These are phyloP conservation scores for Nematocida minor DNA, from an alignment of 371 early-diverging fungal genomes.

Conservation along the genomic window DNA sequence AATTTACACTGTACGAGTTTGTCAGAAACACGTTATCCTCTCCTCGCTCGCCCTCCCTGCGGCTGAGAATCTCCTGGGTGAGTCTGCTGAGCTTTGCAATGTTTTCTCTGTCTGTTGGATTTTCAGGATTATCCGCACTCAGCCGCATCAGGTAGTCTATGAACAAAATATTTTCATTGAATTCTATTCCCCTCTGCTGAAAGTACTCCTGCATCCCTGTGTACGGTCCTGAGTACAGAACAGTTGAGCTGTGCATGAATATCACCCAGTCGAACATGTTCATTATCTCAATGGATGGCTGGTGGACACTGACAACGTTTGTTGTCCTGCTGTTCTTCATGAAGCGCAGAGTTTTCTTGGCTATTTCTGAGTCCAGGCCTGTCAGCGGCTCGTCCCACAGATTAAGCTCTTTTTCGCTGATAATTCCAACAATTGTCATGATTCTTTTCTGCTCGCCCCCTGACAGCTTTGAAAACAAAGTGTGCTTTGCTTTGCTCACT, in stretches of 20 bases:
- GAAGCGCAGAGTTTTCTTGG: slow-evolving; percentile 64
- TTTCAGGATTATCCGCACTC: slow-evolving; percentile 1
- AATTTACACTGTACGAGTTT: background rate
- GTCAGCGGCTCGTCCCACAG: slow-evolving; percentile 59
- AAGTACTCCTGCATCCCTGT: background rate
- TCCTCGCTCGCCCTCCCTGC: background rate
- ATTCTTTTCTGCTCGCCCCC: slow-evolving; percentile 59
- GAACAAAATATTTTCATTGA: background rate
- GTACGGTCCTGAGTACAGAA: slow-evolving; percentile 58
- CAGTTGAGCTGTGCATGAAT: slow-evolving; percentile 65
- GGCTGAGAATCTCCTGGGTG: background rate
- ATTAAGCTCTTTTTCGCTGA: slow-evolving; percentile 35
- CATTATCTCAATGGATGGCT: slow-evolving; percentile 32
- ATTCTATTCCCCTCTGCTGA: background rate
- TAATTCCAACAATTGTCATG: slow-evolving; percentile 50
- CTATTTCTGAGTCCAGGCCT: slow-evolving; percentile 56
- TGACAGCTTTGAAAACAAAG: slow-evolving; percentile 11
- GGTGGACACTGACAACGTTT: background rate
- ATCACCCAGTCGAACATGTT: slow-evolving; percentile 67
- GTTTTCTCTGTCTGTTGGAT: background rate
- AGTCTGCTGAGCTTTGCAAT: background rate
- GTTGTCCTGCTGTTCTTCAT: slow-evolving; percentile 63
- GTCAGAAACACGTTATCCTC: background rate
- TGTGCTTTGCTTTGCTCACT: slow-evolving; percentile 7
- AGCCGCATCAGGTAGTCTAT: slow-evolving; percentile 1